These are phyloP conservation scores for Lasiosphaeria hispida DNA, from an alignment of 495 filamentous ascomycete species.

Conservation along the genomic window DNA sequence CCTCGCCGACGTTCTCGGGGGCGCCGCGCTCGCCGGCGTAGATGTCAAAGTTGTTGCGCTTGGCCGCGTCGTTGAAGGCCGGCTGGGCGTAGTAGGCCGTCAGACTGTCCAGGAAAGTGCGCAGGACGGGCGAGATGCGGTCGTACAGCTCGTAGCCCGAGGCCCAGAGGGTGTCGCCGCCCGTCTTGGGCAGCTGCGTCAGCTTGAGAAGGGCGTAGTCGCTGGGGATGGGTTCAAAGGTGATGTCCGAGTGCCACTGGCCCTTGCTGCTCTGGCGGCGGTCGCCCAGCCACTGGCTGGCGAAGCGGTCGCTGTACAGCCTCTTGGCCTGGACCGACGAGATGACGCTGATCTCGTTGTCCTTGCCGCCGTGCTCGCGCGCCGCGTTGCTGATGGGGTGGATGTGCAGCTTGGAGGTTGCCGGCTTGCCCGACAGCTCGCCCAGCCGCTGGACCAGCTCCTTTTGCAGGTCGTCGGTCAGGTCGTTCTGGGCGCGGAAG, in stretches of 20 bases:
- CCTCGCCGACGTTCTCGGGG: conserved; percentile 65
- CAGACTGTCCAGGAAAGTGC: conserved; percentile 64
- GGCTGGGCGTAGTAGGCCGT: conserved; percentile 66
- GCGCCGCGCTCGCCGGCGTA: conserved; percentile 57
- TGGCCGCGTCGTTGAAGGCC: conserved; percentile 56
- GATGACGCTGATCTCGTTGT: conserved; percentile 75
- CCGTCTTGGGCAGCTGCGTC: conserved; percentile 62
- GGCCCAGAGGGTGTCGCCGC: conserved; percentile 78
- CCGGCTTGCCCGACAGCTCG: conserved; percentile 63
- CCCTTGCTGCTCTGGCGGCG: conserved; percentile 41
- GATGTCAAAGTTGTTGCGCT: conserved; percentile 54
- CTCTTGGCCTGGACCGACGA: conserved; percentile 57
- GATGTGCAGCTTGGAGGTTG: conserved; percentile 66
- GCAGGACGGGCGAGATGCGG: conserved; percentile 63
- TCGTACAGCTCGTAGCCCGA: conserved; percentile 79
- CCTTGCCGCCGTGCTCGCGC: conserved; percentile 56
- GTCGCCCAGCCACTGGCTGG: conserved; percentile 14
- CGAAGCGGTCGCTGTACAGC: conserved; percentile 45
- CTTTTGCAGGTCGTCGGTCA: conserved; percentile 66
- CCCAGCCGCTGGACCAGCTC: conserved; percentile 65
- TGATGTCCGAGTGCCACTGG: conserved; percentile 68
- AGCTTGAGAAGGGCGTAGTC: conserved; percentile 65
- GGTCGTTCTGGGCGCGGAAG: conserved; percentile 69
- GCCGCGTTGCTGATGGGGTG: conserved; percentile 66
- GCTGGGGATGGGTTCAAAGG: conserved; percentile 63